Percentiles rank a stretch among this genome's conserved stretches.
Evolutionary conservation across 2,329 filamentous ascomycete genomes (phyloP).

Genomic region (Cadophora gregata): DNA sequence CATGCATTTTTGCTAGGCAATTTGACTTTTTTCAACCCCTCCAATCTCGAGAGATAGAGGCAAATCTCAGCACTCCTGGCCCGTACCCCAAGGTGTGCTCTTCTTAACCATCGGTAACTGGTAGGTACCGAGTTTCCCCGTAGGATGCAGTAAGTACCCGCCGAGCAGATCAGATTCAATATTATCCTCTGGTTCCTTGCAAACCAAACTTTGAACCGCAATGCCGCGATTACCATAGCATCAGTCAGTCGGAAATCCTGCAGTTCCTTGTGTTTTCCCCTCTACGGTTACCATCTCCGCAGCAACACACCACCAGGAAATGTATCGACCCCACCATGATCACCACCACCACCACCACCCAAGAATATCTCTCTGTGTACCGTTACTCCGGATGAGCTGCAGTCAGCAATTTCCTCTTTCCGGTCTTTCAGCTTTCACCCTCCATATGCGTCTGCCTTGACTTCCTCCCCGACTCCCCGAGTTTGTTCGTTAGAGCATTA

Average conservation of each 20-base stretch:
- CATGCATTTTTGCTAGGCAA: neutral
- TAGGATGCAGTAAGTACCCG: constrained; percentile 2
- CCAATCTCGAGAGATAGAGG: constrained; percentile 15
- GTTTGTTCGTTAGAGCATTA: neutral
- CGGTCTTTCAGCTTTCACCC: neutral
- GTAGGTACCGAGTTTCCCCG: constrained; percentile 5
- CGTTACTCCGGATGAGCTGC: constrained; percentile 10
- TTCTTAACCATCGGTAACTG: neutral
- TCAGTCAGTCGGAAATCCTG: constrained; percentile 7
- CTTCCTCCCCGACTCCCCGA: neutral
- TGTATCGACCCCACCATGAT: neutral
- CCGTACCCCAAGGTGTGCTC: neutral
- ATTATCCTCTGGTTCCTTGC: constrained; percentile 4
- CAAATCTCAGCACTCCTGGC: neutral
- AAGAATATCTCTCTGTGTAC: constrained; percentile 1
- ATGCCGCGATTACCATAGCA: constrained; percentile 23
- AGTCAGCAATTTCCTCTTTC: constrained; percentile 1
- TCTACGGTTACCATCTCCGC: neutral
- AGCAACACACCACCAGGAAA: constrained; percentile 6
- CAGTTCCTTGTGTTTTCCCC: neutral
- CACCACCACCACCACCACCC: neutral
- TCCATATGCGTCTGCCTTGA: neutral
- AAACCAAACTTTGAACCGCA: neutral
- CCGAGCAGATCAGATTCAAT: neutral
- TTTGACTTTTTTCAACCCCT: neutral